A percentile compares a stretch with the other conserved stretches of the same genome.
Evolutionary conservation across 208 protist genomes (phyloP).

Genomic region (Herpetomonas samuelpessoai): DNA sequence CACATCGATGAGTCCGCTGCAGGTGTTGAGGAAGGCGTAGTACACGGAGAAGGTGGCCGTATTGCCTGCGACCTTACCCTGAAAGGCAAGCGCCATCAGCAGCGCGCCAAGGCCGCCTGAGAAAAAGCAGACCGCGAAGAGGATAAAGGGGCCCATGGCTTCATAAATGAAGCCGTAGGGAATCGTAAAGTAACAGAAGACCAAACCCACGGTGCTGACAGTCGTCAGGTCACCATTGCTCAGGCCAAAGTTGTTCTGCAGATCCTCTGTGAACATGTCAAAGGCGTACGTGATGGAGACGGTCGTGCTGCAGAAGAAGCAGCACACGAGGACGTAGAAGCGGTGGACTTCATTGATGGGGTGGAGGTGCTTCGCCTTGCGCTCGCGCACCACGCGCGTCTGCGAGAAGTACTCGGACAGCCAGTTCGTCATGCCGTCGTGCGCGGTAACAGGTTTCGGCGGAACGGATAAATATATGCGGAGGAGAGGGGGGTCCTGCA

Average conservation of each 20-base stretch:
- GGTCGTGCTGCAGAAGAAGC: constrained; percentile 63
- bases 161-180: constrained; percentile 66
- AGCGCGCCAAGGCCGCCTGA: constrained; percentile 40
- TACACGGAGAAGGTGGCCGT: constrained; percentile 57
- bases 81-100: constrained; percentile 45
- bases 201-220: constrained; percentile 61
- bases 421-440: not conserved
- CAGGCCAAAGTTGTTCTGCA: constrained; percentile 36
- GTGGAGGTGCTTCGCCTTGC: constrained; percentile 27
- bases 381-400: constrained; percentile 29
- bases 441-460: not conserved
- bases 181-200: constrained; percentile 70
- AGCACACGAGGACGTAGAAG: constrained; percentile 46
- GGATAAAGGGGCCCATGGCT: constrained; percentile 32
- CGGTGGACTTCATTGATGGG: constrained; percentile 60
- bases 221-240: constrained; percentile 61
- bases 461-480: not conserved
- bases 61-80: constrained; percentile 42
- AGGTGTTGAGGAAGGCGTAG: constrained; percentile 63
- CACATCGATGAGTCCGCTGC: constrained; percentile 48
- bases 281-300: constrained; percentile 65
- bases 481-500: too few relatives aligned
- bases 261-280: constrained; percentile 57
- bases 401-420: constrained; percentile 28
- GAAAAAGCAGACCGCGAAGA: constrained; percentile 33